Conservation (phyloP, 352 stramenopile genomes). For the Phytophthora europaea region DNA sequence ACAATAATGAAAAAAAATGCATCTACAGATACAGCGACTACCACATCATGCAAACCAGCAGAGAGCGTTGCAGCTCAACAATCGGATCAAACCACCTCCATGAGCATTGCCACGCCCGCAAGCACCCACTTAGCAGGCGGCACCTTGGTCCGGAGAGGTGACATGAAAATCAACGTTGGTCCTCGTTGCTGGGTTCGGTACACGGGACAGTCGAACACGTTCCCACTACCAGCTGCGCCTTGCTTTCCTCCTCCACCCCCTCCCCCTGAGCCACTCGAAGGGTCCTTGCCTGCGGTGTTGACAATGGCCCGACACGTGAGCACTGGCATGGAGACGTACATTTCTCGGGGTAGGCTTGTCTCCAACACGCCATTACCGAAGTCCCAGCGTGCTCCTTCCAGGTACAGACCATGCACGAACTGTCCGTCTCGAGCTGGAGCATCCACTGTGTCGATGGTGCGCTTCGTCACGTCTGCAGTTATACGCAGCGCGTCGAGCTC, state of each 20-base stretch:
- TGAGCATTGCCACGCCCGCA: slow-evolving; percentile 89
- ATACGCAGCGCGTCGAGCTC: slow-evolving; percentile 87
- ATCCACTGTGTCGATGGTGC: slow-evolving; percentile 81
- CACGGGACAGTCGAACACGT: slow-evolving; percentile 89
- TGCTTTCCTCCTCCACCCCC: slow-evolving; percentile 20
- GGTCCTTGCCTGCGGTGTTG: slow-evolving; percentile 47
- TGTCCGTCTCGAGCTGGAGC: slow-evolving; percentile 91
- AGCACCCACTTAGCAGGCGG: slow-evolving; percentile 92
- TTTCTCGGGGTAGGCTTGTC: slow-evolving; percentile 87
- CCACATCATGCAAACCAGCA: not conserved
- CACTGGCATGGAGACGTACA: slow-evolving; percentile 93
- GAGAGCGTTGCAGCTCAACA: not conserved
- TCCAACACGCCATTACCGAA: slow-evolving; percentile 84
- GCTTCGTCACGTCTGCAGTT: slow-evolving; percentile 91
- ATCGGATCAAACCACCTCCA: slow-evolving; percentile 82
- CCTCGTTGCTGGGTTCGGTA: slow-evolving; percentile 94
- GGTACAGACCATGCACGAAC: slow-evolving; percentile 89
- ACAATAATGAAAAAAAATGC: not conserved
- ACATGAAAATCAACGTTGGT: slow-evolving; percentile 91
- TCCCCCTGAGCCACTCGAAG: slow-evolving; percentile 19
- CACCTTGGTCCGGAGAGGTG: slow-evolving; percentile 89
- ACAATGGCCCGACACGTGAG: slow-evolving; percentile 90
- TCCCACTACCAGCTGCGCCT: slow-evolving; percentile 20
- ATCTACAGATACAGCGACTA: not conserved
- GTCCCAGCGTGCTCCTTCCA: slow-evolving; percentile 94